Percentiles rank a stretch among this genome's conserved stretches.
Evolutionary conservation across 331 rosid species (phyloP).

Genomic region (Dryas integrifolia): DNA sequence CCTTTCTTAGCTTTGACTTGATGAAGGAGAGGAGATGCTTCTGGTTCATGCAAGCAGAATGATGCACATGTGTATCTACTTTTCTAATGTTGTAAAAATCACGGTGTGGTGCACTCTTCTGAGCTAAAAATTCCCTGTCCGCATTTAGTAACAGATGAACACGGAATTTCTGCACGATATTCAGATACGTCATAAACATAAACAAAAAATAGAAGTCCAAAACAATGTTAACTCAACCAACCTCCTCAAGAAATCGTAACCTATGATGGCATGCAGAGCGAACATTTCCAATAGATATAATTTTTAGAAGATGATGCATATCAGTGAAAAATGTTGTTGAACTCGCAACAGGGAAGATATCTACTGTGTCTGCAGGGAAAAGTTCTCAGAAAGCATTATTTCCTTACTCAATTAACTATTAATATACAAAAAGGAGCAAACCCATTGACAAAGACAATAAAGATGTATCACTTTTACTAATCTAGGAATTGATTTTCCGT

Average conservation of each 20-base stretch:
- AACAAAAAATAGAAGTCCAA: slow-evolving; percentile 15
- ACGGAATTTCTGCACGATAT: slow-evolving; percentile 71
- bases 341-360: slow-evolving; percentile 71
- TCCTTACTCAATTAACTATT: slow-evolving; percentile 21
- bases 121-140: slow-evolving; percentile 63
- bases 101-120: slow-evolving; percentile 78
- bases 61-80: slow-evolving; percentile 88
- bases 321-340: slow-evolving; percentile 77
- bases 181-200: slow-evolving; percentile 40
- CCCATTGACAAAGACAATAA: background rate
- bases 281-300: slow-evolving; percentile 69
- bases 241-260: slow-evolving; percentile 81
- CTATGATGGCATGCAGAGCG: slow-evolving; percentile 78
- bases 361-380: slow-evolving; percentile 48
- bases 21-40: slow-evolving; percentile 80
- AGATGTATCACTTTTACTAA: slow-evolving; percentile 6
- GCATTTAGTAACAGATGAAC: slow-evolving; percentile 68
- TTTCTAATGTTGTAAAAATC: slow-evolving; percentile 82
- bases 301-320: slow-evolving; percentile 65
- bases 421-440: background rate
- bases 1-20: slow-evolving; percentile 70
- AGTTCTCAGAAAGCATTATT: slow-evolving; percentile 20
- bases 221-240: slow-evolving; percentile 31
- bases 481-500: slow-evolving; percentile 6
- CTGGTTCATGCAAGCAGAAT: slow-evolving; percentile 96